Evolutionary conservation across 768 basidiomycete genomes (phyloP), one percentile per base, ranked within the genome.

Genomic region (Lactarius hengduanensis): DNA sequence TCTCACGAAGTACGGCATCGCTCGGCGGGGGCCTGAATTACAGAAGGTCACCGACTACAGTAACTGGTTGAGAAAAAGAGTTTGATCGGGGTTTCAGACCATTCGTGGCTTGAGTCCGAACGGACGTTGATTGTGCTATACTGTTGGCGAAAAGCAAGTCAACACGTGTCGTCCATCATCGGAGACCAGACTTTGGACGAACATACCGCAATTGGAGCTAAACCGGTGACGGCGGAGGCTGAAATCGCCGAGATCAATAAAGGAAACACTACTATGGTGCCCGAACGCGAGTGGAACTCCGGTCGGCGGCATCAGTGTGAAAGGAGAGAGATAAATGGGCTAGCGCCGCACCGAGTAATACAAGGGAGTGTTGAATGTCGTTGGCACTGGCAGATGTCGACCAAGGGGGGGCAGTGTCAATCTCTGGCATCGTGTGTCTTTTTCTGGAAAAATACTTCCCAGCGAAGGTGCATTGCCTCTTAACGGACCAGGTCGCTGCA

Each of bases 161-260:
- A 54, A 57, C 22, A 7, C 16, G 18, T 22, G 50, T 34, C 30
- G 18, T 20, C 22, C 43, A 22, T 41, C 5, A n/a, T n/a, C n/a
- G 4, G 40, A 41, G 20, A 65, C 6, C 43, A 38, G 22, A 50
- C 38, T 57, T 47, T 18, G 34, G 30, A 54, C 15, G 26, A 30
- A 57, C 71, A 50, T 59, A 74, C 74, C 28, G 34, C 60, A 61
- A 74, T 71, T 59, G 73, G 73, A 16, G 38, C 26, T 15, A 40
- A 74, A 63, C 11, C 36, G 9, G 68, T 18, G 22, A 74, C 61
- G 2, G 74, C 62, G 66, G 16, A 20, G 15, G 70, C 74, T 36
- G 74, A 75, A 26, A 74, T 16, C 9, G 61, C 65, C 22, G 74
- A 73, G 70, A 22, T 65, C 70, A 22, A 75, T 62, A 59, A 75